Conservation (phyloP, 208 protist species). For the Leishmania arabica region DNA sequence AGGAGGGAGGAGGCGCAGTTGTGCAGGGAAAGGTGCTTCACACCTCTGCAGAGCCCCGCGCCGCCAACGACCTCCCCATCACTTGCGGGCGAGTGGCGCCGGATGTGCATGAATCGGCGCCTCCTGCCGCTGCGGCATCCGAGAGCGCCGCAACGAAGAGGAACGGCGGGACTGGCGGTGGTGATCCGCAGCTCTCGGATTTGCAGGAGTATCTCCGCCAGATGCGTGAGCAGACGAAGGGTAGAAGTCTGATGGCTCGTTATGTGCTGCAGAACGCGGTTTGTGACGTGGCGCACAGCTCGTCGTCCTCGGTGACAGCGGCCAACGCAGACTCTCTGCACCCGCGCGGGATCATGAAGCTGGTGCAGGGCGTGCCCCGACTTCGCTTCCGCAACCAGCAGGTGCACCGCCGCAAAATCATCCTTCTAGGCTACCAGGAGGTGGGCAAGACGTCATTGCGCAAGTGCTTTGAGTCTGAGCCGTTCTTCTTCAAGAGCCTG, state of each 20-base stretch:
- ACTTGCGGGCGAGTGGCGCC: conserved; percentile 8
- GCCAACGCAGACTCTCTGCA: conserved; percentile 6
- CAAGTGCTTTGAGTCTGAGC: conserved; percentile 89
- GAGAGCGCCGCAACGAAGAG: neutral
- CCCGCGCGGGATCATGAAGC: conserved; percentile 19
- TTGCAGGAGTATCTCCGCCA: conserved; percentile 53
- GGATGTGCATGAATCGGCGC: neutral
- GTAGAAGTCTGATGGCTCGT: conserved; percentile 47
- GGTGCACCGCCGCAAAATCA: conserved; percentile 78
- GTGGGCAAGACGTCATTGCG: conserved; percentile 91
- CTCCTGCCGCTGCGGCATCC: neutral
- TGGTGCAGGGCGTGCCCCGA: conserved; percentile 21
- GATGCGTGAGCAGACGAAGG: conserved; percentile 38
- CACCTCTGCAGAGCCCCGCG: conserved; percentile 28
- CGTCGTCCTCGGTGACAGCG: conserved; percentile 17
- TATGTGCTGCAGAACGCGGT: conserved; percentile 60
- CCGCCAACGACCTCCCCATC: conserved; percentile 32
- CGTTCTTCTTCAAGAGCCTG: conserved; percentile 77
- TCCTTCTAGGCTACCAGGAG: conserved; percentile 87
- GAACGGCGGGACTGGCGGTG: neutral
- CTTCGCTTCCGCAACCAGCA: conserved; percentile 63
- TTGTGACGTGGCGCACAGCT: neutral
- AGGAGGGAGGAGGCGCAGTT: neutral
- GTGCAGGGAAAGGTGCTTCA: conserved; percentile 20
- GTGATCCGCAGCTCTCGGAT: conserved; percentile 38